A percentile compares a stretch with the other conserved stretches of the same genome.
Conservation (phyloP, 176 grass and related monocot genomes). For the Avena insularis region DNA sequence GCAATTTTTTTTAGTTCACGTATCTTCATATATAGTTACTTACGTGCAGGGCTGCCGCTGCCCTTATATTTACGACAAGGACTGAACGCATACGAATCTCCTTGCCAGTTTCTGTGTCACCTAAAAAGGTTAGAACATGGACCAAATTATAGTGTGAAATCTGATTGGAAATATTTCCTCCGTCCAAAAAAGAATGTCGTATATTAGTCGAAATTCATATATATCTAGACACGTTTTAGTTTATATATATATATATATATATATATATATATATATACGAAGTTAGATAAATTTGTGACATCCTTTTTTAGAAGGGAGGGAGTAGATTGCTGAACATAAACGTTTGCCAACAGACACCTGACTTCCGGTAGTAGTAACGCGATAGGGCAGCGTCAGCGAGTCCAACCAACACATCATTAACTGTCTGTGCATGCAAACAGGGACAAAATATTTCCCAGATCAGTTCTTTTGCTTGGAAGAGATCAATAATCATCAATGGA, state of each 20-base stretch:
- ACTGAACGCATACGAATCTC: conserved; percentile 67
- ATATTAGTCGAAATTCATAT: no score
- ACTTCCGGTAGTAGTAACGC: not conserved
- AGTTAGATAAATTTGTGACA: no score
- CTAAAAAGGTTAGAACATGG: not conserved
- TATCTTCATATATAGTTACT: not conserved
- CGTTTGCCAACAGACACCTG: not conserved
- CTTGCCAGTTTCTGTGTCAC: conserved; percentile 24
- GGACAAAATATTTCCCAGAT: not conserved
- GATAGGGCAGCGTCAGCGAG: not conserved
- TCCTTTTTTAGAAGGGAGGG: no score
- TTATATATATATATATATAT: no score
- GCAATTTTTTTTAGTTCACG: no score
- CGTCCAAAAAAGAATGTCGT: no score
- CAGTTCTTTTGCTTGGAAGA: no score
- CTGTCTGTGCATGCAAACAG: not conserved
- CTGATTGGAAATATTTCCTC: not conserved
- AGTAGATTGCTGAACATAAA: not conserved
- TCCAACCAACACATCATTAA: not conserved
- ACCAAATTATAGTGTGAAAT: not conserved
- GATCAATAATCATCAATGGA: no score
- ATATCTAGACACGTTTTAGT: no score
- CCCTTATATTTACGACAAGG: conserved; percentile 74
- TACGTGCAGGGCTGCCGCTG: conserved; percentile 65
- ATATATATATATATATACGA: no score